phyloP scores from a whole-genome alignment of 768 basidiomycete genomes.

The Dentipellis sp. region DNA sequence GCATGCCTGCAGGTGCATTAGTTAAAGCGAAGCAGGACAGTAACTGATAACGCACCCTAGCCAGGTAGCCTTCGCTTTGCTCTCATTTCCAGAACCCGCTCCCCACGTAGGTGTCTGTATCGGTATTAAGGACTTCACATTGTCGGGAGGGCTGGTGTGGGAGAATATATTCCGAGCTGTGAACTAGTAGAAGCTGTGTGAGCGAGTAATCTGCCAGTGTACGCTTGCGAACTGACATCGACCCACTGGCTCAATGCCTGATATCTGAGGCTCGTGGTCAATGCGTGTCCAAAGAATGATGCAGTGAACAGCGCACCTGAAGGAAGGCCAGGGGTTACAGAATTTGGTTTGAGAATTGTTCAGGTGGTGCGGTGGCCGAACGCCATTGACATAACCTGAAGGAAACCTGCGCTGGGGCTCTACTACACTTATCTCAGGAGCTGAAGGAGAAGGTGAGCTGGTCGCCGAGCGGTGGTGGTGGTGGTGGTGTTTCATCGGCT shows the following conservation, averaged over 20 bases:
- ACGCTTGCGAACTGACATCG: constrained; percentile 1
- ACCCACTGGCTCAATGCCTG: constrained; percentile 9
- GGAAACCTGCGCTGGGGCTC: constrained; percentile 10
- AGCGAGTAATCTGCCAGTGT: no score
- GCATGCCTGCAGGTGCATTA: constrained; percentile 22
- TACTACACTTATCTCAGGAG: background rate
- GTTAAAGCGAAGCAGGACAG: no score
- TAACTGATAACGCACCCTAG: constrained; percentile 6
- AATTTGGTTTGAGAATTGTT: constrained; percentile 8
- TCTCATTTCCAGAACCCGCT: constrained; percentile 1
- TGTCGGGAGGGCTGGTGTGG: constrained; percentile 1
- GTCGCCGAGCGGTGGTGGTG: no score
- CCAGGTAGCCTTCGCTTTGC: constrained; percentile 11
- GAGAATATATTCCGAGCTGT: no score
- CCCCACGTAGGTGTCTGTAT: constrained; percentile 8
- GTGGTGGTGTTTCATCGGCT: no score
- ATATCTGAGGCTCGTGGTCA: background rate
- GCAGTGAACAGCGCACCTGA: constrained; percentile 4
- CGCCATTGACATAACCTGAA: background rate
- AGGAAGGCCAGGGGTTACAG: constrained; percentile 13
- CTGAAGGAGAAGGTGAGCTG: background rate
- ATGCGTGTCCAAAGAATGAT: background rate
- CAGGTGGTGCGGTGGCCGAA: constrained; percentile 8
- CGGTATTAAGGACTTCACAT: constrained; percentile 13
- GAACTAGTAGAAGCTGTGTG: no score